Conservation (phyloP, 805 yeast species). For the Nakazawaea wyomingensis region DNA sequence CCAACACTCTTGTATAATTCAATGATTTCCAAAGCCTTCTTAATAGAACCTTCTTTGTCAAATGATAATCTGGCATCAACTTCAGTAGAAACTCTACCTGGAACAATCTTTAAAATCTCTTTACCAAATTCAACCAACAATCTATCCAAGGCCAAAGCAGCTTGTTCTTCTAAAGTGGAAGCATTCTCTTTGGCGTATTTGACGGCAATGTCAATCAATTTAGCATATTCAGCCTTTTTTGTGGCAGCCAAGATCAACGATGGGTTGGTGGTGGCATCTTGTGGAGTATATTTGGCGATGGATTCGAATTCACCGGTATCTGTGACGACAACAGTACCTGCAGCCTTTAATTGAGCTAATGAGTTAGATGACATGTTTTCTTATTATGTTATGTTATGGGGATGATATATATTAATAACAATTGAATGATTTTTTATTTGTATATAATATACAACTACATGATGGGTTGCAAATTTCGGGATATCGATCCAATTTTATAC, state of each 20-base stretch:
- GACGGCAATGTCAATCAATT: slow-evolving; percentile 86
- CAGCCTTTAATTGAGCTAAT: slow-evolving; percentile 85
- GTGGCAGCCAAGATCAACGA: slow-evolving; percentile 95
- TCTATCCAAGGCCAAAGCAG: slow-evolving; percentile 81
- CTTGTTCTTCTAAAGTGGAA: slow-evolving; percentile 57
- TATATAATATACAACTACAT: neutral
- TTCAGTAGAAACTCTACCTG: slow-evolving; percentile 99
- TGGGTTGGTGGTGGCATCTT: slow-evolving; percentile 99
- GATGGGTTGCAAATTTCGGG: too few species aligned
- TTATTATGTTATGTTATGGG: too few species aligned
- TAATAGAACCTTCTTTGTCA: slow-evolving; percentile 89
- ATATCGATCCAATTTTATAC: too few species aligned
- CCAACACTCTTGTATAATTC: slow-evolving; percentile 81
- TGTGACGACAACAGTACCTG: slow-evolving; percentile 96
- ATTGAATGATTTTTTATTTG: neutral
- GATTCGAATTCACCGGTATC: slow-evolving; percentile 99
- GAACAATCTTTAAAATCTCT: slow-evolving; percentile 88
- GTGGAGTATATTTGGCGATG: slow-evolving; percentile 96
- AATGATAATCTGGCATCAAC: slow-evolving; percentile 98
- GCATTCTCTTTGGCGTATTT: slow-evolving; percentile 72
- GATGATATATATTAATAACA: neutral
- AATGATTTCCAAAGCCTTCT: slow-evolving; percentile 90
- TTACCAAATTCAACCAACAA: slow-evolving; percentile 94
- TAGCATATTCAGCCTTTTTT: slow-evolving; percentile 82
- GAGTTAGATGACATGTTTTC: slow-evolving; percentile 45